These are phyloP conservation scores for Myxozyma neglecta DNA, from an alignment of 805 yeast species.

Conservation along the genomic window DNA sequence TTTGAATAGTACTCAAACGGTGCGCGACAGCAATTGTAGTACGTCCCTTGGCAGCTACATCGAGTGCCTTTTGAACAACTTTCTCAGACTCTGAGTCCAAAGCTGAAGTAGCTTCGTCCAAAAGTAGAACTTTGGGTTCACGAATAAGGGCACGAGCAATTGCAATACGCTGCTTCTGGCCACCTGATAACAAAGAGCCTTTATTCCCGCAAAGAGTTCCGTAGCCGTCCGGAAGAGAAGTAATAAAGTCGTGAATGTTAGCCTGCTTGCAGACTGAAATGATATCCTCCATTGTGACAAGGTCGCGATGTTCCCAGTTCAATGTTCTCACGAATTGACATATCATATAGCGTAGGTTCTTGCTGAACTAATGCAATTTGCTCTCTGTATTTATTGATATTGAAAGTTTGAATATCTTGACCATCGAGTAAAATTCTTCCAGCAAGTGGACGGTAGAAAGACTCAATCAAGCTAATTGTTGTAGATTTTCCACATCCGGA, in stretches of 20 bases:
- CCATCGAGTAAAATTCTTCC: constrained; percentile 58
- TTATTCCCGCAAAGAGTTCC: constrained; percentile 57
- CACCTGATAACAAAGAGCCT: constrained; percentile 52
- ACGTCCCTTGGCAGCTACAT: constrained; percentile 64
- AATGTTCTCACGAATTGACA: constrained; percentile 56
- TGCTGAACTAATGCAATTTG: constrained; percentile 62
- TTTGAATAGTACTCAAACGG: constrained; percentile 66
- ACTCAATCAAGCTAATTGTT: constrained; percentile 53
- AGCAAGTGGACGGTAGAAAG: constrained; percentile 52
- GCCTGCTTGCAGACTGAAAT: constrained; percentile 52
- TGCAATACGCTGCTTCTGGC: constrained; percentile 75
- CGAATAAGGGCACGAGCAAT: constrained; percentile 73
- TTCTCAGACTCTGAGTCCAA: constrained; percentile 71
- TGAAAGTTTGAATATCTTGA: constrained; percentile 48
- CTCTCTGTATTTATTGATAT: constrained; percentile 52
- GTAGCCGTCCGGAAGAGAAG: constrained; percentile 59
- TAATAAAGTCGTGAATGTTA: constrained; percentile 57
- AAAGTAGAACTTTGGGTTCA: constrained; percentile 59
- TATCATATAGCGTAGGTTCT: constrained; percentile 59
- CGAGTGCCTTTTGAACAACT: constrained; percentile 70
- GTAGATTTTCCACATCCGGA: constrained; percentile 66
- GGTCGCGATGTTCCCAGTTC: constrained; percentile 49
- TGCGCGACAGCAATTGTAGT: constrained; percentile 87
- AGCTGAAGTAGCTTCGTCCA: constrained; percentile 73
- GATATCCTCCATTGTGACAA: constrained; percentile 47